A percentile compares a stretch with the other conserved stretches of the same genome.
phyloP scores from a whole-genome alignment of 768 basidiomycete genomes.

The Pholiota microspora region DNA sequence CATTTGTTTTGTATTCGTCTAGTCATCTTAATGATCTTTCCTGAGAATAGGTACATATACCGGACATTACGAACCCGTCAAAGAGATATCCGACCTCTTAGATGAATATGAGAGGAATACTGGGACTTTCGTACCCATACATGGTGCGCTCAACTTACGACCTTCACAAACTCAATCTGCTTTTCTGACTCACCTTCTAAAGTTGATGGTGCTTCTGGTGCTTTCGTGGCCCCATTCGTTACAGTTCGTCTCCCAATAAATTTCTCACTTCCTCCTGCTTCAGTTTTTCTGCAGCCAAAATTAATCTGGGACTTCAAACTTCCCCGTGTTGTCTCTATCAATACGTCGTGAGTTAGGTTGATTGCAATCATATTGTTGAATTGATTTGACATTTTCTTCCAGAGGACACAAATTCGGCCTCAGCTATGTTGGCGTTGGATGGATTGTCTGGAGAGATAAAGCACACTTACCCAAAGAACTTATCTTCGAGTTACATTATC shows the following conservation, averaged over 20 bases:
- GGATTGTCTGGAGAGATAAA: constrained; percentile 68
- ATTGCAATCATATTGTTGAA: constrained; percentile 31
- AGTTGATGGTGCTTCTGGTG: constrained; percentile 68
- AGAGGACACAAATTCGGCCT: constrained; percentile 68
- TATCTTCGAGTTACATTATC: constrained; percentile 66
- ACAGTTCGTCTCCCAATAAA: constrained; percentile 21
- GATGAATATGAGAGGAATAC: constrained; percentile 64
- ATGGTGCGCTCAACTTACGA: constrained; percentile 48
- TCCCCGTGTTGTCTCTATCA: constrained; percentile 61
- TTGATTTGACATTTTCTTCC: constrained; percentile 35
- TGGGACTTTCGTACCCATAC: constrained; percentile 61
- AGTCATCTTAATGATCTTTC: constrained; percentile 35
- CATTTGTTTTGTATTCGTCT: constrained; percentile 36
- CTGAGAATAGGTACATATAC: constrained; percentile 49
- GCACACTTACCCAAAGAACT: constrained; percentile 65
- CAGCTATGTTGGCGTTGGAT: constrained; percentile 61
- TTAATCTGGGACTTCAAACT: constrained; percentile 63
- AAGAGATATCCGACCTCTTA: constrained; percentile 76
- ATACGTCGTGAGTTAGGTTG: constrained; percentile 40
- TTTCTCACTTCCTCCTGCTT: neutral
- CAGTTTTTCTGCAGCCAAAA: constrained; percentile 37
- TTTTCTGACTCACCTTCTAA: constrained; percentile 14
- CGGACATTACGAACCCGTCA: constrained; percentile 76
- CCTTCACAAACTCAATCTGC: constrained; percentile 44
- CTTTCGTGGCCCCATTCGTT: constrained; percentile 67